Evolutionary conservation across 2,329 filamentous ascomycete species (phyloP).

Genomic region (Tolypocladium endophyticum): DNA sequence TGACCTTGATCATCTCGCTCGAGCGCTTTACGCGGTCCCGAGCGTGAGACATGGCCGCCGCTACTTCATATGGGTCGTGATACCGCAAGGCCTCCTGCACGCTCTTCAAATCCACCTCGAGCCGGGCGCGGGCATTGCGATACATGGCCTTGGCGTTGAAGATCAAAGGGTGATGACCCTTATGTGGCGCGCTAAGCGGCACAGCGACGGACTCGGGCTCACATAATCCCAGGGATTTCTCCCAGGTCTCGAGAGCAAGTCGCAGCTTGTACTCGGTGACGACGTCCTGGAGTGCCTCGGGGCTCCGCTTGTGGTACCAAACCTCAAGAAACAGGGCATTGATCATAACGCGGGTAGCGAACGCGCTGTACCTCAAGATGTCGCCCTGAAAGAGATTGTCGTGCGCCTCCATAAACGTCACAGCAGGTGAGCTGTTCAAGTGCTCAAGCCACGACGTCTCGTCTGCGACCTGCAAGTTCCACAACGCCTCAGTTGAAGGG

Average conservation of each 20-base stretch:
- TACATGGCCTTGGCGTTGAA: constrained; percentile 98
- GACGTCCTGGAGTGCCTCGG: constrained; percentile 93
- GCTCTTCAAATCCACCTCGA: constrained; percentile 90
- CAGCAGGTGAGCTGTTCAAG: constrained; percentile 57
- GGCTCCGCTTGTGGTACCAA: constrained; percentile 97
- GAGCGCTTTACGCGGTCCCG: constrained; percentile 91
- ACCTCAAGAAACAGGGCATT: constrained; percentile 97
- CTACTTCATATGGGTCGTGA: constrained; percentile 94
- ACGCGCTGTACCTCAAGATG: constrained; percentile 83
- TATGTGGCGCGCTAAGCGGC: constrained; percentile 85
- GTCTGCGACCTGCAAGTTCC: constrained; percentile 75
- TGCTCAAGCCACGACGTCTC: constrained; percentile 78
- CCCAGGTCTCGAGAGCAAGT: constrained; percentile 95
- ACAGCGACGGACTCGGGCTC: constrained; percentile 85
- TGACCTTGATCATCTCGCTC: constrained; percentile 96
- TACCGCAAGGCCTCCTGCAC: constrained; percentile 95
- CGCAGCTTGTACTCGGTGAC: constrained; percentile 97
- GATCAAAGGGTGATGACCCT: constrained; percentile 89
- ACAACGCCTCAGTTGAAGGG: constrained; percentile 86
- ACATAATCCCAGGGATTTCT: constrained; percentile 87
- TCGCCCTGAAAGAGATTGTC: constrained; percentile 94
- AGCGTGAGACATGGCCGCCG: constrained; percentile 89
- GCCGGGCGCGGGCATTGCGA: constrained; percentile 80
- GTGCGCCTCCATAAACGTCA: constrained; percentile 89
- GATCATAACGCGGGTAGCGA: constrained; percentile 96